Base-by-base conservation (phyloP, 805 yeast species). In the Candida multigemmis region DNA sequence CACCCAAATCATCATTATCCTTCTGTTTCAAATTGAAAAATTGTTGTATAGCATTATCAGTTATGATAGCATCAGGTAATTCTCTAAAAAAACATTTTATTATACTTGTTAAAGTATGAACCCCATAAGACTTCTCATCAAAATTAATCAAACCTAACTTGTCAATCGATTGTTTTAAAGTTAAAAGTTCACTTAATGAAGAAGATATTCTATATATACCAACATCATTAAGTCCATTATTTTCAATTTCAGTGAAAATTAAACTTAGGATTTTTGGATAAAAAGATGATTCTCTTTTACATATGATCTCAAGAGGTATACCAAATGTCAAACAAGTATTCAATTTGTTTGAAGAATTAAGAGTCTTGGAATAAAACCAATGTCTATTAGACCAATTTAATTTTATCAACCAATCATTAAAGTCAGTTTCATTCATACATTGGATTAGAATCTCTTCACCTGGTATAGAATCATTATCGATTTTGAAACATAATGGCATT, bases 31-130 rank as follows among this genome's bases (percentile, higher is more conserved):
- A 49, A 3, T 39, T 38, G 19, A 67, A 67, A 42, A 84, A 75
- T 12, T 62, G 61, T 5, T 71, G 74, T 14, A 86, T 68, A n/a
- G 74, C 66, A 16, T 68, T 71, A 33, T 71, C 75, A 0, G 89
- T 73, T 23, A 87, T 67, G 19, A 85, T 53, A 3, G 93, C 82
- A 41, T 85, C 94, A 0, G 96, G 95, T 19, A 87, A 57, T 40
- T 85, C 96, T 41, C 96, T 68, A 40, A 87, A 56, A 44, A 71
- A 87, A 36, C 80, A 67, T 48, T 87, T 87, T 41, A 87, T 78
- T 41, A 93, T 77, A 17, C 94, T 91, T 2, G 95, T 86, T 24
- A 85, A 71, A 2, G 94, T 80, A 48, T 87, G 89, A 23, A 82
- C 71, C 48, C 83, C 95, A 44, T 76, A 76, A 63, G 37, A 46